Percentiles rank a stretch among this genome's conserved stretches.
Conservation (phyloP, 2,329 filamentous ascomycete genomes). For the Bipolaris gigantea region DNA sequence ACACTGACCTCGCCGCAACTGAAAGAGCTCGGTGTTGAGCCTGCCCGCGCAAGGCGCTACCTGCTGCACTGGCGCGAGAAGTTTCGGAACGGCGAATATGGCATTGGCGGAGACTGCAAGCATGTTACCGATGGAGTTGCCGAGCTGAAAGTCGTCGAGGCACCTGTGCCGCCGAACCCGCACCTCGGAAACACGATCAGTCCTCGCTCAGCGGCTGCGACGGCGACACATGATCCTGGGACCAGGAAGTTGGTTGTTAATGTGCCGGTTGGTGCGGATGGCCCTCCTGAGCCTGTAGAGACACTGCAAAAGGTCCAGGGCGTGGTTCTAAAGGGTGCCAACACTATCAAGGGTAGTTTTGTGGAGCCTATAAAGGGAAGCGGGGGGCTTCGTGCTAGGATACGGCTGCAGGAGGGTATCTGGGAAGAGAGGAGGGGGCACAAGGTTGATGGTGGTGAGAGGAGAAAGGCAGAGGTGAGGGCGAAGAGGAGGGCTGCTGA, state of each 20-base stretch:
- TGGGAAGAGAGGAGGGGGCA: slow-evolving; percentile 86
- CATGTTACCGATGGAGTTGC: slow-evolving; percentile 65
- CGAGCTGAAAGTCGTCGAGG: slow-evolving; percentile 61
- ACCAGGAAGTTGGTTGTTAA: slow-evolving; percentile 64
- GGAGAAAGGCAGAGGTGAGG: slow-evolving; percentile 79
- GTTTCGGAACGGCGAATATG: slow-evolving; percentile 76
- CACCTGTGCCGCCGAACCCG: slow-evolving; percentile 46
- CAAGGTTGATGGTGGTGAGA: slow-evolving; percentile 96
- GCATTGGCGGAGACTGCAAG: slow-evolving; percentile 79
- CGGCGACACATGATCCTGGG: slow-evolving; percentile 57
- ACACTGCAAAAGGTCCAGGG: slow-evolving; percentile 60
- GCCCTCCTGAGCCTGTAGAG: slow-evolving; percentile 46
- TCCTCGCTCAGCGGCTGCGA: slow-evolving; percentile 45
- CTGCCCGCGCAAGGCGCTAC: slow-evolving; percentile 78
- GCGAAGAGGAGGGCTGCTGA: slow-evolving; percentile 83
- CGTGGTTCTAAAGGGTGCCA: slow-evolving; percentile 68
- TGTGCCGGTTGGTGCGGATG: slow-evolving; percentile 50
- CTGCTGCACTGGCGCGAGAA: slow-evolving; percentile 85
- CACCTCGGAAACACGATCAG: slow-evolving; percentile 28
- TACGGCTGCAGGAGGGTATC: slow-evolving; percentile 80
- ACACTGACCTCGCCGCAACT: slow-evolving; percentile 76
- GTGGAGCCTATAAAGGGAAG: slow-evolving; percentile 68
- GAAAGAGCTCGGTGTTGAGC: slow-evolving; percentile 80
- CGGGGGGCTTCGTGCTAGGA: slow-evolving; percentile 61
- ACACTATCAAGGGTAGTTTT: slow-evolving; percentile 74